Evolutionary conservation across 495 filamentous ascomycete genomes (phyloP).

Genomic region (Talaromyces adpressus): DNA sequence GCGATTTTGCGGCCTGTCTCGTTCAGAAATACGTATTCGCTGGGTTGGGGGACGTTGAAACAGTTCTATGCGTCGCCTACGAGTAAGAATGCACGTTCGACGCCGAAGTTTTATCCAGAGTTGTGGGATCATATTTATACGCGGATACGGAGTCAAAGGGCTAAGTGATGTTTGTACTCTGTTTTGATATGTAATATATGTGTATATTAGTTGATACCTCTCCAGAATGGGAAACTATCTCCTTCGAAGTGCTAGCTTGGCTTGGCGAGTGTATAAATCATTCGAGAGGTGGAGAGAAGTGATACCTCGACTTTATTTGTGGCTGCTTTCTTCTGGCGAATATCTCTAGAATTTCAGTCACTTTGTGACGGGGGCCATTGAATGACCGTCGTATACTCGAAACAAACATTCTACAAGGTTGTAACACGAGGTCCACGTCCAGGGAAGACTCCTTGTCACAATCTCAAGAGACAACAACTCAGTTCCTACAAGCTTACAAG

Average conservation of each 20-base stretch:
- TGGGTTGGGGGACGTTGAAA: constrained; percentile 24
- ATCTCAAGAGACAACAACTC: neutral
- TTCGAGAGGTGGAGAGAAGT: neutral
- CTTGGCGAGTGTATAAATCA: neutral
- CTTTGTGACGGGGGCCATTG: neutral
- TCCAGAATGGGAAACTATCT: neutral
- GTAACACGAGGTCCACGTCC: neutral
- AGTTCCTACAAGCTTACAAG: neutral
- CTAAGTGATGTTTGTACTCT: neutral
- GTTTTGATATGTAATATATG: neutral
- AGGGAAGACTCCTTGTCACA: neutral
- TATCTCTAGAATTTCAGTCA: neutral
- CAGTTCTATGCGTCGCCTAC: constrained; percentile 29
- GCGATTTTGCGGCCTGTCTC: constrained; percentile 28
- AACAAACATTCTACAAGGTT: neutral
- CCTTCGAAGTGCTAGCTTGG: neutral
- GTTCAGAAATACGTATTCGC: constrained; percentile 27
- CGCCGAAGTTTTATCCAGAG: constrained; percentile 35
- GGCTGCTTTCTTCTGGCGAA: neutral
- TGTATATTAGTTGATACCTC: neutral
- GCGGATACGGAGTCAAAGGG: constrained; percentile 24
- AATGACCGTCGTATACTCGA: neutral
- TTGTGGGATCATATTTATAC: constrained; percentile 34
- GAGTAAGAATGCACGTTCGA: constrained; percentile 27
- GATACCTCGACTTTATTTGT: neutral